Evolutionary conservation across 192 early-diverging fungal species (phyloP).

Genomic region (Mortierella antarctica): DNA sequence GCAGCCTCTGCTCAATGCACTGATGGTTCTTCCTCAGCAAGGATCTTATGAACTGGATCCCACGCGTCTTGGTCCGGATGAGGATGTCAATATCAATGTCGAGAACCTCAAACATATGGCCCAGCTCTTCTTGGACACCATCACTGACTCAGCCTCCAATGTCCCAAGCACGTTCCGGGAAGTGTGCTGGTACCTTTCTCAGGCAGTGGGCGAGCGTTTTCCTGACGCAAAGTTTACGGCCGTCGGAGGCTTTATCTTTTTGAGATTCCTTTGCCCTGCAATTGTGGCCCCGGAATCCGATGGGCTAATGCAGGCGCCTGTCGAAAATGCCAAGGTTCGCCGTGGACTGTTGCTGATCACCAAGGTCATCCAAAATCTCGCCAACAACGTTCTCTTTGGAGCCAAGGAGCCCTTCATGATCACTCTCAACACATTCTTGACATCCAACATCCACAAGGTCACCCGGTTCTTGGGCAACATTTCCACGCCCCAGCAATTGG

Average conservation of each 20-base stretch:
- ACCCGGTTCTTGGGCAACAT: constrained; percentile 84
- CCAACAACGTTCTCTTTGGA: constrained; percentile 96
- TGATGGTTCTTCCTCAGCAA: constrained; percentile 70
- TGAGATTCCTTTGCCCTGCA: constrained; percentile 95
- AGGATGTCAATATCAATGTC: constrained; percentile 77
- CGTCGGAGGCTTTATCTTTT: constrained; percentile 95
- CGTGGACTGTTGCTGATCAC: constrained; percentile 91
- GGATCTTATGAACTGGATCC: constrained; percentile 95
- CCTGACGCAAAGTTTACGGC: constrained; percentile 86
- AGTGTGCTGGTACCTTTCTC: constrained; percentile 84
- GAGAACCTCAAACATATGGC: constrained; percentile 83
- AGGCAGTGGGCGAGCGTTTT: constrained; percentile 82
- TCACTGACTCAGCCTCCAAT: constrained; percentile 75
- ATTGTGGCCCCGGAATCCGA: constrained; percentile 93
- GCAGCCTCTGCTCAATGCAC: constrained; percentile 79
- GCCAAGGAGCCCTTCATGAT: constrained; percentile 96
- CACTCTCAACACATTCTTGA: constrained; percentile 89
- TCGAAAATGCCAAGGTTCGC: constrained; percentile 73
- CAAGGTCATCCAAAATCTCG: constrained; percentile 96
- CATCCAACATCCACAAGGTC: constrained; percentile 83
- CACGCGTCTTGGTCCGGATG: constrained; percentile 72
- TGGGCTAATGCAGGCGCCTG: constrained; percentile 70
- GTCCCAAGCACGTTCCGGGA: constrained; percentile 83
- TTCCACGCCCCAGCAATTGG: constrained; percentile 61
- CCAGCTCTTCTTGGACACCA: constrained; percentile 83